These are phyloP conservation scores for Tetrahymena borealis DNA, from an alignment of 73 alveolate species.

Conservation along the genomic window DNA sequence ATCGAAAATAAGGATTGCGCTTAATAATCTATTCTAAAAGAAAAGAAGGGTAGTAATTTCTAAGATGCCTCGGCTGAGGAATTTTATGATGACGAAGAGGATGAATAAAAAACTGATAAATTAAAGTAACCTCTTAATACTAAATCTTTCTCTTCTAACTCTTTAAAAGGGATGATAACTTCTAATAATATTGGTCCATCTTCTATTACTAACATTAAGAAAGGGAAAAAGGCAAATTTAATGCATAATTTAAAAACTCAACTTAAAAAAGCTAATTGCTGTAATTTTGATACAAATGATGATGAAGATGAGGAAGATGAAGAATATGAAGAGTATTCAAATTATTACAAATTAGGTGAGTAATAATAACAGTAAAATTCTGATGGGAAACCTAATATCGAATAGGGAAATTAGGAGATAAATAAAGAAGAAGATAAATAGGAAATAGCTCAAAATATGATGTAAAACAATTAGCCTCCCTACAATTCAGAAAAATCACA, in stretches of 20 bases:
- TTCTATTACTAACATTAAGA: neutral
- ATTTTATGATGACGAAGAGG: neutral
- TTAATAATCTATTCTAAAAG: neutral
- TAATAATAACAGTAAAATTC: neutral
- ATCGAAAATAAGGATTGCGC: neutral
- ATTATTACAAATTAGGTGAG: neutral
- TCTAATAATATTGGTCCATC: neutral
- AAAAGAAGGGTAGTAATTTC: neutral
- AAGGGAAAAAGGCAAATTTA: neutral
- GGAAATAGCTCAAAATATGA: too few relatives aligned
- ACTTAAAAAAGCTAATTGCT: neutral
- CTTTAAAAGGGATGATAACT: neutral
- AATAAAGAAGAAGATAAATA: too few relatives aligned
- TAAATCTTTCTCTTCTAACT: neutral
- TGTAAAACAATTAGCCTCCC: too few relatives aligned
- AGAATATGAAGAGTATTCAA: neutral
- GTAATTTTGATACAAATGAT: neutral
- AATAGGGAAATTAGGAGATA: neutral
- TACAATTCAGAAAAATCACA: too few relatives aligned
- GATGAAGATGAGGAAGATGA: neutral
- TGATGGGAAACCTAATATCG: neutral
- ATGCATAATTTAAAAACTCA: neutral
- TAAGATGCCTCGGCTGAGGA: neutral
- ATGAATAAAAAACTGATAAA: neutral
- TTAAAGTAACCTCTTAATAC: neutral